phyloP scores from a whole-genome alignment of 2,329 filamentous ascomycete genomes.

The Penicillium sp. region DNA sequence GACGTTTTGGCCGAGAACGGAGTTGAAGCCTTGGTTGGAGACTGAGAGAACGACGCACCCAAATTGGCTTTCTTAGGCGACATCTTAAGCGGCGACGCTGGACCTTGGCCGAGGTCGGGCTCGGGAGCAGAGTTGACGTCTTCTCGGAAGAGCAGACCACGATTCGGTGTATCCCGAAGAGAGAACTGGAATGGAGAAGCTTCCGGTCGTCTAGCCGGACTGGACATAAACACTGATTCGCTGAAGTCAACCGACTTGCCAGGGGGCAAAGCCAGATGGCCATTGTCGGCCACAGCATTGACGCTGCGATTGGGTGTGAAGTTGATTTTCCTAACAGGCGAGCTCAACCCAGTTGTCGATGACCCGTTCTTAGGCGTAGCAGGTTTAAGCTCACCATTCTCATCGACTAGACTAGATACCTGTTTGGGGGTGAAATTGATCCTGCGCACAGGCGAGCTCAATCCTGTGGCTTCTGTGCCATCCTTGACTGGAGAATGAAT shows the following conservation, averaged over 20 bases:
- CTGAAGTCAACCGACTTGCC: slow-evolving; percentile 40
- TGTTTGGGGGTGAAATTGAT: slow-evolving; percentile 41
- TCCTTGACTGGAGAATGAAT: slow-evolving; percentile 45
- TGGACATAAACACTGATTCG: slow-evolving; percentile 47
- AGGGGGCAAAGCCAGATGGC: slow-evolving; percentile 33
- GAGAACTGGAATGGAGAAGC: slow-evolving; percentile 52
- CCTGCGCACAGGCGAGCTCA: slow-evolving; percentile 43
- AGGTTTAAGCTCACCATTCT: slow-evolving; percentile 42
- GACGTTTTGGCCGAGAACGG: slow-evolving; percentile 44
- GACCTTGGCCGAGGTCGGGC: slow-evolving; percentile 38
- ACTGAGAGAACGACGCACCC: slow-evolving; percentile 45
- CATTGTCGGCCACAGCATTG: slow-evolving; percentile 26
- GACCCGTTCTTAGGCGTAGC: slow-evolving; percentile 32
- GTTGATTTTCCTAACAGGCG: slow-evolving; percentile 49
- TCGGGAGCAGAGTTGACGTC: slow-evolving; percentile 29
- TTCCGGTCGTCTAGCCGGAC: slow-evolving; percentile 53
- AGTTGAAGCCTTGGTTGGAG: slow-evolving; percentile 40
- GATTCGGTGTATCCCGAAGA: slow-evolving; percentile 50
- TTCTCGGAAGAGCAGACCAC: slow-evolving; percentile 37
- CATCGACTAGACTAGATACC: slow-evolving; percentile 36
- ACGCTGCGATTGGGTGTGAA: slow-evolving; percentile 35
- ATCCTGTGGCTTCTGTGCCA: slow-evolving; percentile 35
- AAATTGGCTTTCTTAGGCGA: slow-evolving; percentile 52
- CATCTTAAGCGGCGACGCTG: slow-evolving; percentile 49
- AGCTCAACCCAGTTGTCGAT: slow-evolving; percentile 33